Base-by-base conservation (phyloP, 805 yeast genomes). In the Schizosaccharomyces octosporus region DNA sequence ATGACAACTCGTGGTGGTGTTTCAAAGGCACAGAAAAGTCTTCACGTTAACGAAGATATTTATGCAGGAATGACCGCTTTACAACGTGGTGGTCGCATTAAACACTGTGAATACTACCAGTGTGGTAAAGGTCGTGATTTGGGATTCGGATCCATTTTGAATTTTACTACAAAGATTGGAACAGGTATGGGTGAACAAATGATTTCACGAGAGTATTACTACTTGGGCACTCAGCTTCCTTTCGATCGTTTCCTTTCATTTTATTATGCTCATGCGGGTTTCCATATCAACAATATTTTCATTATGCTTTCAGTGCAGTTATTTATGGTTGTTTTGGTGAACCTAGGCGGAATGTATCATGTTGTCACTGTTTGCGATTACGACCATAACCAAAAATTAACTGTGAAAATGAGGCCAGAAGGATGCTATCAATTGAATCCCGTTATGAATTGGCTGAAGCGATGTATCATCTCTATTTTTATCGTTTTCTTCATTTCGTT, bases 181-280 rank as follows among this genome's bases (percentile, higher is more conserved):
- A 93, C 95, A 54, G 97, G 97, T 59, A 90, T 90, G 97, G 97
- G 97, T 7, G 97, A 90, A 70, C 97, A 90, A 70, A 79, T 89
- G 71, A 72, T 90, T 42, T 87, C 95, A 5, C 78, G 97, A 67
- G 97, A 90, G 68, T 87, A 89, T 72, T 89, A 83, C 70, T 87
- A 86, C 71, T 71, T 90, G 63, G 97, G 97, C 1, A 87, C 95
- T 2, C 87, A 82, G 66, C 74, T 90, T 62, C 95, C 96, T 2
- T 76, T 89, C 55, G 97, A 90, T 70, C 73, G 96, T 59, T 89
- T 90, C 73, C 72, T 90, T 61, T 87, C 97, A 0, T 90, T 90
- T 72, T 90, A 86, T 71, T 90, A 90, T 72, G 97, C 97, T 0
- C 97, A 90, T 71, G 90, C 96, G 7, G 97, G 97, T 5, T 90